Percentiles rank a stretch among this genome's conserved stretches.
phyloP scores from a whole-genome alignment of 352 stramenopile genomes.

The Globisporangium solare region DNA sequence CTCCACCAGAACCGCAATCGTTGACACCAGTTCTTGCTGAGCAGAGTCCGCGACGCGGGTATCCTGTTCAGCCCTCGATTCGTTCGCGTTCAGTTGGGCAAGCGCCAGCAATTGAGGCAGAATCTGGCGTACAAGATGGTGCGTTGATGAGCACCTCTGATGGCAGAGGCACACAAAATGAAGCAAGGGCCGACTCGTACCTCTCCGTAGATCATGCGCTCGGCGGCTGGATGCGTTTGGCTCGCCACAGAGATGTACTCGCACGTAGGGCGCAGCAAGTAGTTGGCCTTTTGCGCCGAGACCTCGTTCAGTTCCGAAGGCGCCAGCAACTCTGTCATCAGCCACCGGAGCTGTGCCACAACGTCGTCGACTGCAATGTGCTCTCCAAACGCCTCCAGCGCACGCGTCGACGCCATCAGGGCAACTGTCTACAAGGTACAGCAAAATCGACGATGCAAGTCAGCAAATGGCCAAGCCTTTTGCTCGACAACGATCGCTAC shows the following conservation, averaged over 20 bases:
- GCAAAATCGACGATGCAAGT: background rate
- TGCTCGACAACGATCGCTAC: slow-evolving; percentile 4
- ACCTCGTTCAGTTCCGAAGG: slow-evolving; percentile 18
- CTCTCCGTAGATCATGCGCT: slow-evolving; percentile 40
- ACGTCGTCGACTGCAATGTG: slow-evolving; percentile 32
- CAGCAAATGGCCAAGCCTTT: too few species aligned
- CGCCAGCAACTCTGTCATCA: slow-evolving; percentile 53
- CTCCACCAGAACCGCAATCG: slow-evolving; percentile 55
- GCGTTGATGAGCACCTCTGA: background rate
- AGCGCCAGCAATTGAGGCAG: slow-evolving; percentile 40
- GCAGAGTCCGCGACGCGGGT: slow-evolving; percentile 32
- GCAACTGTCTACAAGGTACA: slow-evolving; percentile 43
- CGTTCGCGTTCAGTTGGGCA: slow-evolving; percentile 17
- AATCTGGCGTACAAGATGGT: slow-evolving; percentile 17
- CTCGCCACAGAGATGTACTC: slow-evolving; percentile 58
- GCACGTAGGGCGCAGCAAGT: slow-evolving; percentile 51
- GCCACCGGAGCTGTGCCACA: slow-evolving; percentile 38
- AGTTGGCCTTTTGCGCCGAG: slow-evolving; percentile 27
- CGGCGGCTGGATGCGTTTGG: slow-evolving; percentile 49
- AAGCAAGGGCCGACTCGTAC: slow-evolving; percentile 5
- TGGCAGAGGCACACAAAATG: background rate
- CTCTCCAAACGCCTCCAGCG: slow-evolving; percentile 62
- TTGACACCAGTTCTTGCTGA: slow-evolving; percentile 46
- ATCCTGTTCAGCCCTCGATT: slow-evolving; percentile 1
- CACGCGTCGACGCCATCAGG: slow-evolving; percentile 55